phyloP scores from a whole-genome alignment of 176 grass and related monocot genomes.

The Paspalum vaginatum region DNA sequence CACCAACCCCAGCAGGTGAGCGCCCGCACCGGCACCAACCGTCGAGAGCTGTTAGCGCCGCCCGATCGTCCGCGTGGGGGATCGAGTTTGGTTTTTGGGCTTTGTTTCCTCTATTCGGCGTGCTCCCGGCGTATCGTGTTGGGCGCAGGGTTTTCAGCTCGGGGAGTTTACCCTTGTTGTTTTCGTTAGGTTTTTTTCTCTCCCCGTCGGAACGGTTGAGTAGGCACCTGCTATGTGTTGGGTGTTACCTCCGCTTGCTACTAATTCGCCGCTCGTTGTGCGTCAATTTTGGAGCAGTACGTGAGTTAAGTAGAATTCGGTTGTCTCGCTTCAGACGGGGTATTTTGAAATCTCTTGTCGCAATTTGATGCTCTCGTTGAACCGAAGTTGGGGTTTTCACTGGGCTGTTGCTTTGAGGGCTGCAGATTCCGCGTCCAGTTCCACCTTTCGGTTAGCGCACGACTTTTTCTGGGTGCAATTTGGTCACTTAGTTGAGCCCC shows the following conservation, averaged over 20 bases:
- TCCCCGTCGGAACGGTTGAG: background rate
- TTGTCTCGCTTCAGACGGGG: background rate
- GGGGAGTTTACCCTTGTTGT: constrained; percentile 11
- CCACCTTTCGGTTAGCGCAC: background rate
- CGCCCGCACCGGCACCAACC: background rate
- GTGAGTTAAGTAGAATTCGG: background rate
- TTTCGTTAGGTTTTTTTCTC: constrained; percentile 28
- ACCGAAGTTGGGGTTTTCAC: background rate
- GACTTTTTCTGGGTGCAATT: constrained; percentile 32
- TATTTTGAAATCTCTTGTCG: background rate
- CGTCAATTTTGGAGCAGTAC: background rate
- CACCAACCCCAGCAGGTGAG: constrained; percentile 92
- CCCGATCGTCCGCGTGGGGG: background rate
- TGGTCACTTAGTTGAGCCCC: background rate
- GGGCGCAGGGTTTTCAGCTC: constrained; percentile 23
- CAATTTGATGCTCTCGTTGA: constrained; percentile 28
- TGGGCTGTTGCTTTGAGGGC: constrained; percentile 11
- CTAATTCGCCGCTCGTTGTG: background rate
- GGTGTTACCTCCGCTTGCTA: background rate
- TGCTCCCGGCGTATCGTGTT: background rate
- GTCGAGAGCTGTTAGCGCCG: background rate
- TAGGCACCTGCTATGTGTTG: background rate
- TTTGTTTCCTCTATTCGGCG: constrained; percentile 31
- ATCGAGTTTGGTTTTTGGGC: background rate
- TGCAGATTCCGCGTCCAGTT: constrained; percentile 21